These are phyloP conservation scores for Actinomortierella wolfii DNA, from an alignment of 371 early-diverging fungal genomes.

Conservation along the genomic window DNA sequence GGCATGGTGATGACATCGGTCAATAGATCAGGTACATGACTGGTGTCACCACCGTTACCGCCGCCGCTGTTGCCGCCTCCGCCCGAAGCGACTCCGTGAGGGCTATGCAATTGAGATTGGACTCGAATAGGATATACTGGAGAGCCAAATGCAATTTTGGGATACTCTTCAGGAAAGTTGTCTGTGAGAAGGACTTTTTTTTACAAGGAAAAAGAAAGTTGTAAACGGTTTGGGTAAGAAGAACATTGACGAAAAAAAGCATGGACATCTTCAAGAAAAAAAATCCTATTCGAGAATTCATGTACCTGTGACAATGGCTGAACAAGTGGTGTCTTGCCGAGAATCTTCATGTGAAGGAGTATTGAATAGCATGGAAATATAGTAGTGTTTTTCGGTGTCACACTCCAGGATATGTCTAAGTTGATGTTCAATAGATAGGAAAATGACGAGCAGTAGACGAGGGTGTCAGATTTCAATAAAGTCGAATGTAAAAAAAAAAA, in stretches of 20 bases:
- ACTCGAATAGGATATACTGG: background rate
- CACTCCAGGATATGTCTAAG: slow-evolving; percentile 34
- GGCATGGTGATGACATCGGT: slow-evolving; percentile 15
- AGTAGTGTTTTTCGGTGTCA: slow-evolving; percentile 16
- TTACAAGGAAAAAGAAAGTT: background rate
- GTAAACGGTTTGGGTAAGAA: background rate
- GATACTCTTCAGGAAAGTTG: slow-evolving; percentile 29
- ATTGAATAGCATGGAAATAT: slow-evolving; percentile 23
- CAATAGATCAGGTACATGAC: too few relatives aligned
- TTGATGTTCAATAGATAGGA: background rate
- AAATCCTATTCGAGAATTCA: background rate
- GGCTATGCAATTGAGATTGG: too few relatives aligned
- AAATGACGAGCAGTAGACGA: background rate
- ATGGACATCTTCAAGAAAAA: background rate
- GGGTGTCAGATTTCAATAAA: background rate
- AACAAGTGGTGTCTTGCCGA: slow-evolving; percentile 6
- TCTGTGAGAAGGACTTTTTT: slow-evolving; percentile 27
- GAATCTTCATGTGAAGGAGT: slow-evolving; percentile 10
- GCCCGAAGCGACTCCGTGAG: slow-evolving; percentile 6
- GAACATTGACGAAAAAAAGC: background rate
- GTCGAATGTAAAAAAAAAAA: background rate
- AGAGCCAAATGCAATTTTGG: slow-evolving; percentile 23
- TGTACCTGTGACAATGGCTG: slow-evolving; percentile 29
- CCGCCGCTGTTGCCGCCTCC: slow-evolving; percentile 4
- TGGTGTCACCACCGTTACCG: background rate